Evolutionary conservation across 345 rosid genomes (phyloP), one percentile per base, ranked within the genome.

Genomic region (Gossypium rotundifolium): DNA sequence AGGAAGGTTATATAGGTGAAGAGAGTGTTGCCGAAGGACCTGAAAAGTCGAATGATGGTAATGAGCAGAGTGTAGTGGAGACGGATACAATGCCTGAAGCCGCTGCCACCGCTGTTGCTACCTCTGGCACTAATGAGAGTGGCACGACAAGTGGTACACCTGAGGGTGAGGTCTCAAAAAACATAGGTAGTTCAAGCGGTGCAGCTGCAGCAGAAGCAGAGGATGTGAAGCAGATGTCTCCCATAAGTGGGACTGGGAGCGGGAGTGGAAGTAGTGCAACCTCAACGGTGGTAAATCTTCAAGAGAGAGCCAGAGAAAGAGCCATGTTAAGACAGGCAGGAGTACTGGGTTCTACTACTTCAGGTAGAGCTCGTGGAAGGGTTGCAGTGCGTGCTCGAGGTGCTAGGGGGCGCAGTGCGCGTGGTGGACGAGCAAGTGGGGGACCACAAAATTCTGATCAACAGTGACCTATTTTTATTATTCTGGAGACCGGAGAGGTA

Each of bases 321-420:
- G 85, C 94, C 22, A 74, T 80, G 81, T 48, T 76, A 62, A 84
- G 98, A 83, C 89, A 80, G 83, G 90, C 87, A 9, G 83, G 83
- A 65, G 79, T 77, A 23, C 71, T 83, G 40, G 67, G 63, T 23
- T 20, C 83, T 55, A 55, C 60, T 11, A 55, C 27, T 16, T 75
- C 77, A 27, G 25, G 42, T 27, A 77, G 87, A 29, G 89, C 85
- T 58, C 90, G 92, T 29, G 90, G 83, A 42, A 83, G 94, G 73
- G 51, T 61, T 74, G 77, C 73, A 49, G 22, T 23, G 8, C 94
- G 91, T 42, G 94, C 82, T 18, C 86, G 90, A 11, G 78, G 46
- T 58, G 72, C 42, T 4, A 85, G 90, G 65, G 80, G 79, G 7
- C 85, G 90, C 22, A 75, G 79, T 58, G 90, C 84, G 9, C 85